A percentile compares a stretch with the other conserved stretches of the same genome.
Evolutionary conservation across 2,329 filamentous ascomycete species (phyloP).

Genomic region (Ambrosiella xylebori): DNA sequence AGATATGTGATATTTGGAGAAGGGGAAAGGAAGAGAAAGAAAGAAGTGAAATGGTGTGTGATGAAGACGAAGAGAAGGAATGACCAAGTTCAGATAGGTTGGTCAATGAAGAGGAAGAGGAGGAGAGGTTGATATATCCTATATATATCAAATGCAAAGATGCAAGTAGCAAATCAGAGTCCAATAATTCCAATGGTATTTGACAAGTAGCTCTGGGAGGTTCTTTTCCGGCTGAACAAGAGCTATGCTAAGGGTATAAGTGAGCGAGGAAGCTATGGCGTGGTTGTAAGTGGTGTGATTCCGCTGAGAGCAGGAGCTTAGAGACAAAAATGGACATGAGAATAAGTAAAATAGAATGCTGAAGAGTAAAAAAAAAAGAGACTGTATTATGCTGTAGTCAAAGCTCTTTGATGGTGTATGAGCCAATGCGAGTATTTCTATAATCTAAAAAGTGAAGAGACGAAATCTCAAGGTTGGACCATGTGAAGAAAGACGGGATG

Average conservation of each 20-base stretch:
- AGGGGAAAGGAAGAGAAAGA: background rate
- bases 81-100: background rate
- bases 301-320: background rate
- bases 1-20: background rate
- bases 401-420: too few species aligned
- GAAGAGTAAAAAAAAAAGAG: background rate
- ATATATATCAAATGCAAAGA: background rate
- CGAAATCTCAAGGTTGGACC: too few species aligned
- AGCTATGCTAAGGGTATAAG: background rate
- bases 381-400: background rate
- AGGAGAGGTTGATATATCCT: background rate
- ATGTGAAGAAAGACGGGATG: background rate
- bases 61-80: background rate
- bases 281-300: conserved; percentile 4
- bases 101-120: background rate
- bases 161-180: background rate
- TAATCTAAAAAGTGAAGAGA: too few species aligned
- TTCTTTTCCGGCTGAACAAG: background rate
- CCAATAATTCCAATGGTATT: background rate
- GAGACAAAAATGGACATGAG: conserved; percentile 1
- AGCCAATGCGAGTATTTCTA: too few species aligned
- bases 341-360: background rate
- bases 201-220: background rate
- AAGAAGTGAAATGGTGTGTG: background rate
- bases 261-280: background rate